Evolutionary conservation across 495 filamentous ascomycete genomes (phyloP), one percentile per base, ranked within the genome.

Genomic region (Penicillium maclennaniae): DNA sequence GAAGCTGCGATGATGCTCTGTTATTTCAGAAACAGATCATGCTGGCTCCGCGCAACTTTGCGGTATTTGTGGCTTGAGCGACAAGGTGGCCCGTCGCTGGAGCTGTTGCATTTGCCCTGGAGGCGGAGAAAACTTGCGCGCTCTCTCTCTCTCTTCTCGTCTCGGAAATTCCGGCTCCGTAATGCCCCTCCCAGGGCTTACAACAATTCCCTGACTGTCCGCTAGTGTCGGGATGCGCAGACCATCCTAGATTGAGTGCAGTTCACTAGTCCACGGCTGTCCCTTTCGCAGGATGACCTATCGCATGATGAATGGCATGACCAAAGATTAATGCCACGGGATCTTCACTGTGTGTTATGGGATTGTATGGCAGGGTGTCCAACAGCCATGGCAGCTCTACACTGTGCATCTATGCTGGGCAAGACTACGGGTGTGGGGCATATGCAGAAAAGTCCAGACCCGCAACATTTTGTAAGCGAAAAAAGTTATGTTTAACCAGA

Each of bases 1-100:
- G 67, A 68, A 58, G 12, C 0, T 9, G 15, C 4, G 23, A 45
- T 16, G 8, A 15, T 38, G 7, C 4, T 45, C 49, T 47, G 36
- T 36, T 37, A 17, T 23, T 31, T 28, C 27, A 51, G 42, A 36
- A 48, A 34, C 27, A 4, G 8, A 14, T 34, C 31, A 4, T 34
- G 8, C 8, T 14, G 10, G 31, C 20, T 51, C 16, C 43, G 17
- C 31, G 8, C 21, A 12, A 34, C 14, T 1, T 46, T 36, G 7
- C 19, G 45, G 37, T 31, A 7, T 20, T 49, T 20, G 23, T 20
- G 41, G 12, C 23, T 42, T 36, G 20, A 4, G 26, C 47, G 17
- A 28, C 49, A 39, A 14, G 26, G 19, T 25, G 31, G 8, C 21
- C 21, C 34, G 36, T 52, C 31, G 40, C 49, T 45, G 28, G 28